A percentile compares a stretch with the other conserved stretches of the same genome.
phyloP scores from a whole-genome alignment of 768 basidiomycete genomes.

The Melanogaster broomeanus region DNA sequence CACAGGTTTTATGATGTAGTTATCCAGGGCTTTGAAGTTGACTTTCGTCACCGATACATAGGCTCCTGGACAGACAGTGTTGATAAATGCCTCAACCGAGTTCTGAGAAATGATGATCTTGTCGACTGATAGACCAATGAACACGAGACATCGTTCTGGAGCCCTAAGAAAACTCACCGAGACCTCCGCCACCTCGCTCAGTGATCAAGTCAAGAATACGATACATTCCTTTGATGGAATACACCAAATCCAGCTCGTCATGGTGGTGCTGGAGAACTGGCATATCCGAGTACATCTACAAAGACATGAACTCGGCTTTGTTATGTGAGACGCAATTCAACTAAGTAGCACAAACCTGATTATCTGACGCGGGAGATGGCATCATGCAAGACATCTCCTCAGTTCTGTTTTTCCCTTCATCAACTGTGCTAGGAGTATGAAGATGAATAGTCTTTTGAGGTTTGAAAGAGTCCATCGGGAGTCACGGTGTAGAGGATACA shows the following conservation, averaged over 20 bases:
- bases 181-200: conserved; percentile 51
- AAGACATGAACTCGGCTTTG: background rate
- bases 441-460: too few species aligned
- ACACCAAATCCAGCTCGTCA: conserved; percentile 21
- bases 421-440: too few species aligned
- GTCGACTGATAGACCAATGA: conserved; percentile 44
- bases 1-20: conserved; percentile 45
- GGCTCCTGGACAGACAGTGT: conserved; percentile 49
- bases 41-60: conserved; percentile 56
- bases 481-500: too few species aligned
- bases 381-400: too few species aligned
- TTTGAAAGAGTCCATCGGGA: too few species aligned
- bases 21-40: conserved; percentile 55
- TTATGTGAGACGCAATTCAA: background rate
- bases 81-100: conserved; percentile 49
- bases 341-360: conserved; percentile 12
- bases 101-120: conserved; percentile 62
- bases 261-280: background rate
- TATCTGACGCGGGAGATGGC: background rate
- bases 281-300: conserved; percentile 20
- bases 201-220: conserved; percentile 54
- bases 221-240: conserved; percentile 48
- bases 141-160: background rate
- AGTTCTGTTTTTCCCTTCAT: too few species aligned
- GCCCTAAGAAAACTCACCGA: conserved; percentile 38